These are phyloP conservation scores for Nemania serpens DNA, from an alignment of 2,329 filamentous ascomycete genomes.

Conservation along the genomic window DNA sequence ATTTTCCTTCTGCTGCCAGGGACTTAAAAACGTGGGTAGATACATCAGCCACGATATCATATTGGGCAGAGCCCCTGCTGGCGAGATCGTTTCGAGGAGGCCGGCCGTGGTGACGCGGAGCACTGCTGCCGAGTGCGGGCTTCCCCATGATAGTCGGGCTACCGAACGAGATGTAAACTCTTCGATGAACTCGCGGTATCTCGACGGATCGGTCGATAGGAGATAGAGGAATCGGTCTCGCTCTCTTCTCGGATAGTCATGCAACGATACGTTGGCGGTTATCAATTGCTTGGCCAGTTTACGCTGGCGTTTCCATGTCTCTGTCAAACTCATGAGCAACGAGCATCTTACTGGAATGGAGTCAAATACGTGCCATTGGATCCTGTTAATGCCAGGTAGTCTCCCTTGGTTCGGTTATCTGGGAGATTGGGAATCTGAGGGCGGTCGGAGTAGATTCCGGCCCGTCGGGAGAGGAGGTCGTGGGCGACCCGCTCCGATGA, in stretches of 20 bases:
- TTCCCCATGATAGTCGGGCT: constrained; percentile 52
- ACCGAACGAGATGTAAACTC: constrained; percentile 54
- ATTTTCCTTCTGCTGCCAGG: constrained; percentile 52
- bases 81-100: constrained; percentile 52
- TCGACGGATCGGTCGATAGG: constrained; percentile 45
- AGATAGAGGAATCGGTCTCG: constrained; percentile 52
- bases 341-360: neutral
- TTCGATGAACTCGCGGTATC: constrained; percentile 53
- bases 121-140: constrained; percentile 45
- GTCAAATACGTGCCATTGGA: constrained; percentile 43
- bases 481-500: constrained; percentile 51
- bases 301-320: constrained; percentile 55
- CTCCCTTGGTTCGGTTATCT: constrained; percentile 52
- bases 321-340: constrained; percentile 33
- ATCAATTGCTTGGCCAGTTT: constrained; percentile 52
- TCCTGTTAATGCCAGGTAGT: constrained; percentile 52
- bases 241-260: constrained; percentile 50
- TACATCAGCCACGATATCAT: constrained; percentile 46
- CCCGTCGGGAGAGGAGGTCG: constrained; percentile 49
- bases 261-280: constrained; percentile 45
- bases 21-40: constrained; percentile 46
- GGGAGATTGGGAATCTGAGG: constrained; percentile 53
- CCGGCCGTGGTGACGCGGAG: constrained; percentile 52
- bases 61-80: constrained; percentile 51
- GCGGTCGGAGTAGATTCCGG: constrained; percentile 53